Base-by-base conservation (phyloP, 768 basidiomycete genomes). In the Cystobasidium onofrii region DNA sequence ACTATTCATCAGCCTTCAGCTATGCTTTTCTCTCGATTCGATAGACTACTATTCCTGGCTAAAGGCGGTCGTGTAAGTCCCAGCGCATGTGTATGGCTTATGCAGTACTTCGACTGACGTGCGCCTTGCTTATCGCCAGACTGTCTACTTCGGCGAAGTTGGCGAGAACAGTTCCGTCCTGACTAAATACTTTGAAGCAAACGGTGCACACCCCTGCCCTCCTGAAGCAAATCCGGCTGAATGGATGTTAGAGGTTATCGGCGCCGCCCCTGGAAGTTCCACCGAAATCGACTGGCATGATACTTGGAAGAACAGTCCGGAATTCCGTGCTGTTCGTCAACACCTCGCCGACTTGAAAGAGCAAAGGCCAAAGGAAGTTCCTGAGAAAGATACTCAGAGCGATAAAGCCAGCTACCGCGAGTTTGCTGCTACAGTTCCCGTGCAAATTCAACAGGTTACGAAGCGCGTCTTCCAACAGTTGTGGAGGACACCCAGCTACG, bases 271-370 rank as follows among this genome's bases (percentile, higher is more conserved):
- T 0, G 85, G 87, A 61, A 79, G 81, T 61, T 77, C 80, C 27
- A 84, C 91, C 43, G 85, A 88, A 70, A 86, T 87, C 36, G 92
- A 95, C 78, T 95, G 92, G 92, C 87, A 87, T 70, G 87, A 90
- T 75, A 83, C 91, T 62, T 95, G 92, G 92, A 81, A 86, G 52
- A 84, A 91, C 33, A 89, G 89, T 0, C 85, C 88, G 67, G 89
- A 93, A 81, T 80, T 78, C 57, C 75, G 77, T n/a, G 73, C 79
- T 1, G 80, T 83, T 18, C 81, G 81, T 75, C 77, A 77, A 3
- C 83, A 86, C 73, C 85, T 87, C 73, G 79, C 81, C 33, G 86
- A 89, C 43, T 91, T 89, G 3, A 83, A 86, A 77, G 79, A 57
- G 82, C 85, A 78, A 83, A 84, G 73, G 76, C 70, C 20, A 3